phyloP scores from a whole-genome alignment of 2,329 filamentous ascomycete species.

The Hirsutella thompsonii region DNA sequence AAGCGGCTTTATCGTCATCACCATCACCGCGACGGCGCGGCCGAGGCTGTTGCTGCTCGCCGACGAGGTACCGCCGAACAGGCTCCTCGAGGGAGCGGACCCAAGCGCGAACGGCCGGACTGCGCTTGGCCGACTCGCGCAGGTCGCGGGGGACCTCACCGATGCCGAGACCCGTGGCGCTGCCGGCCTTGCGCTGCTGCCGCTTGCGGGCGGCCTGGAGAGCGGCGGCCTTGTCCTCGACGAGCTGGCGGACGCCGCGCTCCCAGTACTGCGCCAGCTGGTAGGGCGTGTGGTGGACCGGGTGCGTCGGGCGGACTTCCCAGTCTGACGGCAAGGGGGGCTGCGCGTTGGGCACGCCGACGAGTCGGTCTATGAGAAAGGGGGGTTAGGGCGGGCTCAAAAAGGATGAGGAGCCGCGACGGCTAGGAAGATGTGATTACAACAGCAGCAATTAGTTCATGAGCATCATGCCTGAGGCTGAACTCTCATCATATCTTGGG shows the following conservation, averaged over 20 bases:
- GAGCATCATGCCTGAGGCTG: no score
- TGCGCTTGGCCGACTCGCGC: slow-evolving; percentile 66
- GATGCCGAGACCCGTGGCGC: slow-evolving; percentile 28
- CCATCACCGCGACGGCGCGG: no score
- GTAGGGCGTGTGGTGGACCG: slow-evolving; percentile 69
- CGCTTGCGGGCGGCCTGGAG: slow-evolving; percentile 30
- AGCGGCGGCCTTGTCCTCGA: slow-evolving; percentile 30
- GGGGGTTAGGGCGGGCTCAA: no score
- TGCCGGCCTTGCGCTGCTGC: slow-evolving; percentile 28
- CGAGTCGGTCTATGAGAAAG: slow-evolving; percentile 54
- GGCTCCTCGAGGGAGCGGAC: slow-evolving; percentile 77
- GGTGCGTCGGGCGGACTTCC: slow-evolving; percentile 70
- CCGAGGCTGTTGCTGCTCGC: slow-evolving; percentile 17
- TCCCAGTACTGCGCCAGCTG: slow-evolving; percentile 84
- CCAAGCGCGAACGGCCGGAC: slow-evolving; percentile 64
- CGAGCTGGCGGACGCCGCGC: slow-evolving; percentile 32
- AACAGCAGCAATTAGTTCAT: no score
- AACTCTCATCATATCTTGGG: no score
- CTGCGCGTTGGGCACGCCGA: slow-evolving; percentile 75
- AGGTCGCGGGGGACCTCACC: slow-evolving; percentile 67
- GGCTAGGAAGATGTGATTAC: no score
- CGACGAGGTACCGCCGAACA: slow-evolving; percentile 61
- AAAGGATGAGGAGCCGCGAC: no score
- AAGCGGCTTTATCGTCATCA: no score
- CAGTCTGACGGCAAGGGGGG: slow-evolving; percentile 76